phyloP scores from a whole-genome alignment of 2,329 filamentous ascomycete species.

The Lachnellula cervina region DNA sequence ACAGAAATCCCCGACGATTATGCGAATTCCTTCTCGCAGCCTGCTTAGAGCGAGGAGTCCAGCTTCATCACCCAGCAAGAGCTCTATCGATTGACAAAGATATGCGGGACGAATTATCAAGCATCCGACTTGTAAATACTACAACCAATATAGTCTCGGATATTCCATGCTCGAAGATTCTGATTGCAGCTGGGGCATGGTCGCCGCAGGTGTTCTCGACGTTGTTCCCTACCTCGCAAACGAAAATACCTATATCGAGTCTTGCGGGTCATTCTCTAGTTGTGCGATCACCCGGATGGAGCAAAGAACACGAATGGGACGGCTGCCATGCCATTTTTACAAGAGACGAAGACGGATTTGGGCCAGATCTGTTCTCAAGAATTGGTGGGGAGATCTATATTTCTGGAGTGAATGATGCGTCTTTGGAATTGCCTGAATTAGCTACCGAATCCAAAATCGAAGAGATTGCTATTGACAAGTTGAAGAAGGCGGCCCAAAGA shows the following conservation, averaged over 20 bases:
- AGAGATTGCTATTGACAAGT: constrained; percentile 41
- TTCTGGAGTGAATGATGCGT: constrained; percentile 62
- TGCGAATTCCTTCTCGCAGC: constrained; percentile 60
- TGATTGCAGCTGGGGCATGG: constrained; percentile 70
- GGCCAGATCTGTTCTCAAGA: constrained; percentile 67
- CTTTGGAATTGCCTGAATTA: constrained; percentile 53
- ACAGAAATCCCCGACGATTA: constrained; percentile 60
- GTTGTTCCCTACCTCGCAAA: constrained; percentile 55
- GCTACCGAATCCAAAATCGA: constrained; percentile 48
- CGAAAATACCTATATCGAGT: constrained; percentile 52
- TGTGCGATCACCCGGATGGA: constrained; percentile 54
- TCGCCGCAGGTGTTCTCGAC: constrained; percentile 58
- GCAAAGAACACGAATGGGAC: constrained; percentile 38
- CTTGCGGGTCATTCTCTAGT: constrained; percentile 71
- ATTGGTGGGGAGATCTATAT: constrained; percentile 66
- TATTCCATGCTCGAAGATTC: constrained; percentile 58
- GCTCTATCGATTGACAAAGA: constrained; percentile 50
- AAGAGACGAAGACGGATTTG: constrained; percentile 54
- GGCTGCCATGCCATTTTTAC: constrained; percentile 66
- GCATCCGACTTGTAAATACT: constrained; percentile 45
- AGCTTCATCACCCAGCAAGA: constrained; percentile 59
- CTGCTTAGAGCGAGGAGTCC: constrained; percentile 56
- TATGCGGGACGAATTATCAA: constrained; percentile 44
- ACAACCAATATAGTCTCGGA: constrained; percentile 41
- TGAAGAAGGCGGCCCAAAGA: constrained; percentile 44